Base-by-base conservation (phyloP, 495 filamentous ascomycete species). In the Hypomontagnella monticulosa region DNA sequence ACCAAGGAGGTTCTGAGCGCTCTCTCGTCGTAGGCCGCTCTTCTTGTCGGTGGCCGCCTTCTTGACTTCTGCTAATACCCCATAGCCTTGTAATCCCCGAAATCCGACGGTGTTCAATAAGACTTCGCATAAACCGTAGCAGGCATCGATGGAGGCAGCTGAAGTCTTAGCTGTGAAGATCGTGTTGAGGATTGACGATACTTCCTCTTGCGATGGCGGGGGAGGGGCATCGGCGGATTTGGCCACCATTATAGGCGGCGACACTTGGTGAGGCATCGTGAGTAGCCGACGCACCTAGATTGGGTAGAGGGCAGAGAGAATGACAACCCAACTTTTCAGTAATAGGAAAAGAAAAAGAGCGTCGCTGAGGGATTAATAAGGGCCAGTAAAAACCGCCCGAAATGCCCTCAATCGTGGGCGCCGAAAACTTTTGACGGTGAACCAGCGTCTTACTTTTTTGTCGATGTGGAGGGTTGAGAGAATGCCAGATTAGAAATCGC, bases 41-140 rank as follows among this genome's bases (percentile, higher is more conserved):
- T 99, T 99, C 87, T 97, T 99, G 80, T 99, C 93, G 58, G 84
- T 77, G 8, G 96, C 93, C 47, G 90, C 92, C 81, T 97, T 97
- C 77, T 89, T 90, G 70, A 95, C 80, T 53, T 85, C 83, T 62
- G 84, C 76, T 37, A 92, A 62, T 61, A 97, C 78, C 70, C 89
- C 89, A 80, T 97, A 96, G 43, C 75, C 67, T 32, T 82, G 77
- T 55, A 97, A 84, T 34, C 91, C 93, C 9, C 86, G 85, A 73
- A 86, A 88, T 55, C 92, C 93, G 66, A 92, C 86, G 18, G 90
- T 89, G 72, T 90, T 88, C 54, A 93, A 80, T 8, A 97, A 79
- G 5, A 93, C 75, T 68, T 92, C 89, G 72, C 91, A 89, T 46
- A 99, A 82, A 11, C 86, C 87, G 71, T 97, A 97, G 42, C 91